These are phyloP conservation scores for Cubamyces sp. DNA, from an alignment of 768 basidiomycete species.

Conservation along the genomic window DNA sequence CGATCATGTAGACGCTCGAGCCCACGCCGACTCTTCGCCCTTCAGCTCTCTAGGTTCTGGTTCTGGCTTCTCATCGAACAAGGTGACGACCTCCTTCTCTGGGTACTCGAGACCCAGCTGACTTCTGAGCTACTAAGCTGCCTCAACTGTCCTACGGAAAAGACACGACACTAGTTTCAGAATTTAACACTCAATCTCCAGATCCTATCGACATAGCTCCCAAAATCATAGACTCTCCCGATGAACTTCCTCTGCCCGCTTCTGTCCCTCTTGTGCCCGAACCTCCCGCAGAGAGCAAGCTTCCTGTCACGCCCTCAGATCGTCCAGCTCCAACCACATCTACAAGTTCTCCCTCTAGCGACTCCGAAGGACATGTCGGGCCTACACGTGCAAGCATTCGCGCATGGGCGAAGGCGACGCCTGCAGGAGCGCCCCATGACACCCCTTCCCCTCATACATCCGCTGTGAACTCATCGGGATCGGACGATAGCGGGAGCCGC, in stretches of 20 bases:
- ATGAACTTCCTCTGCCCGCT: neutral
- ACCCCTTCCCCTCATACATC: constrained; percentile 1
- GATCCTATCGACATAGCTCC: neutral
- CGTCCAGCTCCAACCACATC: neutral
- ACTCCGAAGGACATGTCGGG: constrained; percentile 7
- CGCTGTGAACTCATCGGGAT: neutral
- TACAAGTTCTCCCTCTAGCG: neutral
- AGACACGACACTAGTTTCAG: neutral
- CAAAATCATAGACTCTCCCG: neutral
- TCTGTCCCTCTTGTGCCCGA: neutral
- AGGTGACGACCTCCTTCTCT: neutral
- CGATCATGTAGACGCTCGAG: neutral
- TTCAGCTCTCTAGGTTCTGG: neutral
- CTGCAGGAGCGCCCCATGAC: constrained; percentile 6
- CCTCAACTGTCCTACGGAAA: neutral
- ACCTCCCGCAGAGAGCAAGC: neutral
- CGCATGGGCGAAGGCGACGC: constrained; percentile 21
- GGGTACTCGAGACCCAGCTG: neutral
- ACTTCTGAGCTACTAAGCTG: neutral
- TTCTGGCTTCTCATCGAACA: neutral
- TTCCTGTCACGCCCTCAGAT: neutral
- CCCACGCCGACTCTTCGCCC: neutral
- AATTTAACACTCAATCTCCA: constrained; percentile 1
- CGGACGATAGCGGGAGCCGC: constrained; percentile 6
- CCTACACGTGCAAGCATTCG: constrained; percentile 22